Evolutionary conservation across 768 basidiomycete species (phyloP).

Genomic region (Kwoniella heveanensis): DNA sequence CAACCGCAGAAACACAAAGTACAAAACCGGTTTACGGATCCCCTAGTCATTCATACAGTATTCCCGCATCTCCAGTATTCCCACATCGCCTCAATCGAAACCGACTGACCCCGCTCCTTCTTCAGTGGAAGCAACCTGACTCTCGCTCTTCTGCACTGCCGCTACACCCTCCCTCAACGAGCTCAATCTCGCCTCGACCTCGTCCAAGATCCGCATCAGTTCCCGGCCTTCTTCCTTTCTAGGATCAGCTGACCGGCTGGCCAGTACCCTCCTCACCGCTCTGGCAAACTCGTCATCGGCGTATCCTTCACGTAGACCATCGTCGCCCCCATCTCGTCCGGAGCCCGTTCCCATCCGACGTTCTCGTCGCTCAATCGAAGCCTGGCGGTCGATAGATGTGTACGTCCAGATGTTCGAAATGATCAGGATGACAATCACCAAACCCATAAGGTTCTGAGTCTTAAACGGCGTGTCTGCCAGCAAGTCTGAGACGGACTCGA

Average conservation of each 20-base stretch:
- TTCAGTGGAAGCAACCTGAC: background rate
- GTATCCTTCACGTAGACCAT: background rate
- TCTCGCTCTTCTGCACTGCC: background rate
- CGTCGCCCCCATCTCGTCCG: background rate
- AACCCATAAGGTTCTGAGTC: constrained; percentile 29
- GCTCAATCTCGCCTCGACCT: constrained; percentile 32
- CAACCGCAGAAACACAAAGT: too few relatives aligned
- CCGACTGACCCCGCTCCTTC: background rate
- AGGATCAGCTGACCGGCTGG: background rate
- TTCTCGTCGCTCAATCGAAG: constrained; percentile 11
- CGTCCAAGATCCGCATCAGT: constrained; percentile 34
- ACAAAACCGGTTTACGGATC: too few relatives aligned
- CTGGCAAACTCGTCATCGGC: constrained; percentile 33
- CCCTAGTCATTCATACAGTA: too few relatives aligned
- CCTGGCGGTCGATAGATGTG: constrained; percentile 20
- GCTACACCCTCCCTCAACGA: constrained; percentile 17
- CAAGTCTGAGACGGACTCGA: constrained; percentile 33
- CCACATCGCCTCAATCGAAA: too few relatives aligned
- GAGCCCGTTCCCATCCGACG: constrained; percentile 10
- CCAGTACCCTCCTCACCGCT: constrained; percentile 32
- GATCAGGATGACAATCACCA: constrained; percentile 39
- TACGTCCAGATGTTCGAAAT: constrained; percentile 52
- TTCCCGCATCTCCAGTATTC: too few relatives aligned
- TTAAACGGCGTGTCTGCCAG: constrained; percentile 31
- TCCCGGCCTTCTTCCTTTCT: constrained; percentile 31